Evolutionary conservation across 2,329 filamentous ascomycete species (phyloP).

Genomic region (Phyllachora maydis): DNA sequence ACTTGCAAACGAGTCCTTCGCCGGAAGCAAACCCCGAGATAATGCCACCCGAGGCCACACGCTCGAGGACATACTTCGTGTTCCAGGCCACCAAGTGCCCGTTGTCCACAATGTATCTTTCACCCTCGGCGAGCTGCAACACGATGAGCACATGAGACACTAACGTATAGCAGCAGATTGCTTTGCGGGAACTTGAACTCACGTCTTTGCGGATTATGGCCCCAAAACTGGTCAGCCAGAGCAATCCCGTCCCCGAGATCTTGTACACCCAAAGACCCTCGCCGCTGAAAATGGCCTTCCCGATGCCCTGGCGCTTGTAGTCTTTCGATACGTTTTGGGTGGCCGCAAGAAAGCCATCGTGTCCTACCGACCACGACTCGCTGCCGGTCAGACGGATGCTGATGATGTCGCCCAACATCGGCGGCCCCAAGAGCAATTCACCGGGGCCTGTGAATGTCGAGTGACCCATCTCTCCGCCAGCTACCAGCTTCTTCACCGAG

Average conservation of each 20-base stretch:
- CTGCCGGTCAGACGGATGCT: conserved; percentile 52
- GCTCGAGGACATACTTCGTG: conserved; percentile 78
- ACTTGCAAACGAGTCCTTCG: conserved; percentile 88
- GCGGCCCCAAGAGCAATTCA: conserved; percentile 68
- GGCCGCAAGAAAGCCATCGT: conserved; percentile 67
- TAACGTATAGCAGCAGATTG: neutral
- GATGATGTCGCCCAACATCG: conserved; percentile 67
- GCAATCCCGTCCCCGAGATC: conserved; percentile 56
- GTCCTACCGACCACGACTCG: conserved; percentile 67
- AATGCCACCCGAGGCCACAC: conserved; percentile 75
- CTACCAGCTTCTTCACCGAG: conserved; percentile 75
- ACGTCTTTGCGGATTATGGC: conserved; percentile 91
- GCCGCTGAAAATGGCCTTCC: conserved; percentile 84
- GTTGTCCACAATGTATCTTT: conserved; percentile 85
- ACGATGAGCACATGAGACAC: neutral
- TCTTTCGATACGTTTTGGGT: conserved; percentile 81
- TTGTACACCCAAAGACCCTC: conserved; percentile 86
- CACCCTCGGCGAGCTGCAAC: conserved; percentile 37
- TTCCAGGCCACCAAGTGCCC: conserved; percentile 95
- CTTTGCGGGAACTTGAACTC: conserved; percentile 15
- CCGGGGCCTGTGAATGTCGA: conserved; percentile 79
- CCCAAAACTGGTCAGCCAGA: conserved; percentile 87
- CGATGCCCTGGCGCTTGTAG: conserved; percentile 66
- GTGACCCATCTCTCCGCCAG: conserved; percentile 56
- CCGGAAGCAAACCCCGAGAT: conserved; percentile 68